Percentiles rank a stretch among this genome's conserved stretches.
phyloP scores from a whole-genome alignment of 176 grass and related monocot species.

The Oryza brachyantha region DNA sequence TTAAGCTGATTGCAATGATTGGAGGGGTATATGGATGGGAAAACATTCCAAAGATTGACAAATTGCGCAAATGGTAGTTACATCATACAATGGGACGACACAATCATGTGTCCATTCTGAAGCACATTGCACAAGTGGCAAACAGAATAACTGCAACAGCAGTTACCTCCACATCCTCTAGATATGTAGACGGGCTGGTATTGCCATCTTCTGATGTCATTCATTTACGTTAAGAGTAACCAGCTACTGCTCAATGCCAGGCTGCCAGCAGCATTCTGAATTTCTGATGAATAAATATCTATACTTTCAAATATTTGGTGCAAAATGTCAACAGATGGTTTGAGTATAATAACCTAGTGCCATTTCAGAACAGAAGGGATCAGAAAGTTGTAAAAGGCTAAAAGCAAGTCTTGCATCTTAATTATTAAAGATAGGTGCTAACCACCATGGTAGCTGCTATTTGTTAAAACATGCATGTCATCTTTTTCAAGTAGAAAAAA shows the following conservation, averaged over 20 bases:
- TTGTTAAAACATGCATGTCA: slow-evolving; percentile 32
- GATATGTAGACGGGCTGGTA: neutral
- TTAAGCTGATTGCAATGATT: slow-evolving; percentile 5
- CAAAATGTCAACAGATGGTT: neutral
- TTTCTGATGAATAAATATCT: slow-evolving; percentile 12
- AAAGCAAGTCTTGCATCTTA: slow-evolving; percentile 24
- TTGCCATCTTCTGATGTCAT: neutral
- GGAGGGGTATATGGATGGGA: neutral
- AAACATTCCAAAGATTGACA: neutral
- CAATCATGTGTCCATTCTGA: slow-evolving; percentile 10
- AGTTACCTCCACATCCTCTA: slow-evolving; percentile 2
- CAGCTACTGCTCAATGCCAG: neutral
- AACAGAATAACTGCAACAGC: neutral
- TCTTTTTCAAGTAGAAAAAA: slow-evolving; percentile 20
- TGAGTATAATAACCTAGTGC: slow-evolving; percentile 2
- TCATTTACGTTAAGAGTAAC: slow-evolving; percentile 15
- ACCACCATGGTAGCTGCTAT: slow-evolving; percentile 12
- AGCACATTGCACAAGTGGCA: neutral
- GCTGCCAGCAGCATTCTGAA: neutral
- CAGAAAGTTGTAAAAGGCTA: slow-evolving; percentile 35
- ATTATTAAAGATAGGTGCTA: slow-evolving; percentile 21
- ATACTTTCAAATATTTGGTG: neutral
- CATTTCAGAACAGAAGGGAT: slow-evolving; percentile 26
- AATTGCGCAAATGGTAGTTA: neutral
- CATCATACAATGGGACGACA: neutral